These are phyloP conservation scores for Theobroma cacao DNA, from an alignment of 345 rosid species.

Conservation along the genomic window DNA sequence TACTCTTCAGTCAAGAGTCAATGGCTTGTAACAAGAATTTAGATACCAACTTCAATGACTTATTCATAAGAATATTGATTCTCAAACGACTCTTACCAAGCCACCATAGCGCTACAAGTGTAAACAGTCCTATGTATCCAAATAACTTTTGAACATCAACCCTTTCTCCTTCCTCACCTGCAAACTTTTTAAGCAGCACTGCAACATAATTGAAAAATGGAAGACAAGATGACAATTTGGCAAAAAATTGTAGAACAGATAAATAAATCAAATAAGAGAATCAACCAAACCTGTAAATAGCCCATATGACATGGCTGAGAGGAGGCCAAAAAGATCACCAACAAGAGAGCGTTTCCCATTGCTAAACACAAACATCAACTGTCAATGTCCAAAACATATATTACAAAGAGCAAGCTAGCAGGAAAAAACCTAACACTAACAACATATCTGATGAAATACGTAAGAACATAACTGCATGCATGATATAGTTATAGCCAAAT, in stretches of 20 bases:
- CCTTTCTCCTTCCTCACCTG: constrained; percentile 95
- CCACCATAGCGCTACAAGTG: constrained; percentile 99
- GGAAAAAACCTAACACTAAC: not conserved
- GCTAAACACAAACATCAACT: constrained; percentile 67
- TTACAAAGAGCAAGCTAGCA: constrained; percentile 24
- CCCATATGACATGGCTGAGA: constrained; percentile 93
- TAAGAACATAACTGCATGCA: constrained; percentile 9
- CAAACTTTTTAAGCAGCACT: constrained; percentile 96
- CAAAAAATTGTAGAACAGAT: not conserved
- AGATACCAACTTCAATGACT: not conserved
- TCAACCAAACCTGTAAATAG: constrained; percentile 70
- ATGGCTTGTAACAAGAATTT: not conserved
- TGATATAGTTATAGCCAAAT: not conserved
- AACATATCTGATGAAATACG: constrained; percentile 25
- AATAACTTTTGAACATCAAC: constrained; percentile 95
- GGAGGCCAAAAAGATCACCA: constrained; percentile 97
- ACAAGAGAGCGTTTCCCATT: constrained; percentile 76
- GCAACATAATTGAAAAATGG: constrained; percentile 28
- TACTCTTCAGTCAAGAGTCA: not conserved
- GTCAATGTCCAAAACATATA: constrained; percentile 34
- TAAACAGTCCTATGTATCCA: constrained; percentile 94
- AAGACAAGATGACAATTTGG: constrained; percentile 6
- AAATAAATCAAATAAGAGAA: not conserved
- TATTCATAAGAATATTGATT: not conserved
- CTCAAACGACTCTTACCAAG: constrained; percentile 58